A percentile compares a stretch with the other conserved stretches of the same genome.
Evolutionary conservation across 805 yeast genomes (phyloP).

Genomic region (Yueomyces sp.): DNA sequence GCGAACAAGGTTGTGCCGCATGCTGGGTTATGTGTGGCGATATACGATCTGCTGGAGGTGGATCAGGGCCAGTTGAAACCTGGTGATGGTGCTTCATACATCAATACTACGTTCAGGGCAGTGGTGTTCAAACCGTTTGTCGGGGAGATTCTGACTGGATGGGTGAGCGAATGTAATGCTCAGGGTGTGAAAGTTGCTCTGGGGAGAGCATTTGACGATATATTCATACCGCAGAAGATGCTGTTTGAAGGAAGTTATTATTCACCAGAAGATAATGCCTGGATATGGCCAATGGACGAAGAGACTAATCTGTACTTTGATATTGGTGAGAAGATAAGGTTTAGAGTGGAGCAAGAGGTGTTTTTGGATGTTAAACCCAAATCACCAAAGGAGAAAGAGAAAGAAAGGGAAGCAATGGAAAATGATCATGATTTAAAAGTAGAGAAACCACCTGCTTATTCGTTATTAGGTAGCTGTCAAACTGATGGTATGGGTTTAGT

Average conservation of each 20-base stretch:
- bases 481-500: slow-evolving; percentile 94
- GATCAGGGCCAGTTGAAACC: slow-evolving; percentile 85
- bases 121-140: slow-evolving; percentile 86
- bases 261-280: slow-evolving; percentile 68
- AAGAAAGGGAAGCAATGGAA: slow-evolving; percentile 19
- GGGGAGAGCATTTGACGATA: slow-evolving; percentile 83
- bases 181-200: slow-evolving; percentile 63
- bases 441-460: slow-evolving; percentile 61
- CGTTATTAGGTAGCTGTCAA: slow-evolving; percentile 79
- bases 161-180: slow-evolving; percentile 77
- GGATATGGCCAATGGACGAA: slow-evolving; percentile 79
- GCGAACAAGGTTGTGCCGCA: slow-evolving; percentile 76
- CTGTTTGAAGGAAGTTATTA: slow-evolving; percentile 67
- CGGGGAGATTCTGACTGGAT: slow-evolving; percentile 86
- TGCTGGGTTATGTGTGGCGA: slow-evolving; percentile 70
- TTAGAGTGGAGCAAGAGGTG: slow-evolving; percentile 80
- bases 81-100: slow-evolving; percentile 85
- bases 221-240: slow-evolving; percentile 73
- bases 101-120: slow-evolving; percentile 60
- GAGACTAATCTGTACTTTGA: slow-evolving; percentile 74
- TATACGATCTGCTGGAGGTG: slow-evolving; percentile 72
- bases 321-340: slow-evolving; percentile 80
- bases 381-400: slow-evolving; percentile 42
- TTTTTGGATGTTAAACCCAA: slow-evolving; percentile 76
- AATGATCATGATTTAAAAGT: slow-evolving; percentile 16